Evolutionary conservation across 2,329 filamentous ascomycete species (phyloP).

Genomic region (Phialophora expanda): DNA sequence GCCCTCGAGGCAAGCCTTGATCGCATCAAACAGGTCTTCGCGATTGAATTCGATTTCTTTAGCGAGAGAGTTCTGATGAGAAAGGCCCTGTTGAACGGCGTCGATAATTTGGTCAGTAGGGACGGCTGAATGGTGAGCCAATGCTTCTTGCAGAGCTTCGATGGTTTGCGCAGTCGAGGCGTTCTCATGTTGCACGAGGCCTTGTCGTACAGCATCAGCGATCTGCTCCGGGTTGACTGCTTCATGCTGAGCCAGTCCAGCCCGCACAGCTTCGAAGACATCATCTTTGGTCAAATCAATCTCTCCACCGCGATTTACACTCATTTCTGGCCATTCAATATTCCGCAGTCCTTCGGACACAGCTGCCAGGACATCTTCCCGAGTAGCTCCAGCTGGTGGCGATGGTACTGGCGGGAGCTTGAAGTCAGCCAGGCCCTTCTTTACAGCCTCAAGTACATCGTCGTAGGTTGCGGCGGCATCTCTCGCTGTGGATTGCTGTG

Average conservation of each 20-base stretch:
- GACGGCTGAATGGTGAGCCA: slow-evolving; percentile 51
- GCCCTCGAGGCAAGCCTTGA: slow-evolving; percentile 62
- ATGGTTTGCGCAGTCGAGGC: slow-evolving; percentile 41
- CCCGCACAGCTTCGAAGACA: slow-evolving; percentile 64
- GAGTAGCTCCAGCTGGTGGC: slow-evolving; percentile 67
- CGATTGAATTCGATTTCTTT: slow-evolving; percentile 66
- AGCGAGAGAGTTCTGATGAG: slow-evolving; percentile 50
- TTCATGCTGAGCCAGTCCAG: slow-evolving; percentile 58
- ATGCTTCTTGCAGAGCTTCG: slow-evolving; percentile 63
- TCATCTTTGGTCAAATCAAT: slow-evolving; percentile 59
- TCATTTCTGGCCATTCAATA: slow-evolving; percentile 69
- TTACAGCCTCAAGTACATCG: slow-evolving; percentile 82
- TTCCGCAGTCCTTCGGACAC: slow-evolving; percentile 87
- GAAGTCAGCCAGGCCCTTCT: slow-evolving; percentile 84
- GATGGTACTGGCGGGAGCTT: slow-evolving; percentile 71
- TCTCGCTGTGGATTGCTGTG: slow-evolving; percentile 45
- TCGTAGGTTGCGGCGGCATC: slow-evolving; percentile 73
- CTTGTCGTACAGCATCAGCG: slow-evolving; percentile 63
- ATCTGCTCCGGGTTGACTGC: slow-evolving; percentile 49
- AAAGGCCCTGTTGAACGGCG: slow-evolving; percentile 65
- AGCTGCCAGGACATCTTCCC: slow-evolving; percentile 81
- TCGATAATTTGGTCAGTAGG: slow-evolving; percentile 55
- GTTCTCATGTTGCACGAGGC: slow-evolving; percentile 55
- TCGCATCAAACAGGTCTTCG: slow-evolving; percentile 63
- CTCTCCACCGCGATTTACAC: slow-evolving; percentile 43